Percentiles rank a stretch among this genome's conserved stretches.
phyloP scores from a whole-genome alignment of 306 rosid species.

The Adenanthera pavonina region DNA sequence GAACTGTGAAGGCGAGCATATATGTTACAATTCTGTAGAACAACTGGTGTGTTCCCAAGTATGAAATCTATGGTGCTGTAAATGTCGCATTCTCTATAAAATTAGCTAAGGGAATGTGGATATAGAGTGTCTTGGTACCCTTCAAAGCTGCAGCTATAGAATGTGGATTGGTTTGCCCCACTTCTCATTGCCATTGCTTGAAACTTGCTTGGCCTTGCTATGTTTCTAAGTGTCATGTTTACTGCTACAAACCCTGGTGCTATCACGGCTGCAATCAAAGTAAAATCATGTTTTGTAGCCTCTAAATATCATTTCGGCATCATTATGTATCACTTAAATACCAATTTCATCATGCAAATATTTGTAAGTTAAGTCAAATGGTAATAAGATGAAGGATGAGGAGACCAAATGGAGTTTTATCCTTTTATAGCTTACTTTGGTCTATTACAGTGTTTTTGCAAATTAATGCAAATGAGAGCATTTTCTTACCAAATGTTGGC shows the following conservation, averaged over 20 bases:
- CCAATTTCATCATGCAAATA: too few relatives aligned
- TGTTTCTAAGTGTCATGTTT: constrained; percentile 67
- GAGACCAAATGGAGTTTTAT: too few relatives aligned
- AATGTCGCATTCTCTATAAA: constrained; percentile 66
- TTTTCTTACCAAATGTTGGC: constrained; percentile 67
- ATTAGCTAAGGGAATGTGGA: constrained; percentile 62
- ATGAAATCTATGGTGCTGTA: constrained; percentile 74
- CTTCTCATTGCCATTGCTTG: constrained; percentile 68
- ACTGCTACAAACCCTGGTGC: constrained; percentile 62
- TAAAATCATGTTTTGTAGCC: not conserved
- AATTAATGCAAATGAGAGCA: not conserved
- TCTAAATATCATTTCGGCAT: not conserved
- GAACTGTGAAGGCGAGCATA: constrained; percentile 61
- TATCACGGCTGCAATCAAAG: constrained; percentile 51
- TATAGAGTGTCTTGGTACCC: constrained; percentile 70
- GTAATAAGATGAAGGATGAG: too few relatives aligned
- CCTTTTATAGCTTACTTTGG: too few relatives aligned
- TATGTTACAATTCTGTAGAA: constrained; percentile 61
- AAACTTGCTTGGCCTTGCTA: constrained; percentile 68
- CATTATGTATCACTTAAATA: not conserved
- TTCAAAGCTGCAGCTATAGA: constrained; percentile 70
- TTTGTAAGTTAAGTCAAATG: too few relatives aligned
- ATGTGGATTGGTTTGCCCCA: constrained; percentile 60
- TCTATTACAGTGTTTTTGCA: not conserved
- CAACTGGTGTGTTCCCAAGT: constrained; percentile 65